Conservation (phyloP, 192 early-diverging fungal genomes). For the Phycomyces blakesleeanus region DNA sequence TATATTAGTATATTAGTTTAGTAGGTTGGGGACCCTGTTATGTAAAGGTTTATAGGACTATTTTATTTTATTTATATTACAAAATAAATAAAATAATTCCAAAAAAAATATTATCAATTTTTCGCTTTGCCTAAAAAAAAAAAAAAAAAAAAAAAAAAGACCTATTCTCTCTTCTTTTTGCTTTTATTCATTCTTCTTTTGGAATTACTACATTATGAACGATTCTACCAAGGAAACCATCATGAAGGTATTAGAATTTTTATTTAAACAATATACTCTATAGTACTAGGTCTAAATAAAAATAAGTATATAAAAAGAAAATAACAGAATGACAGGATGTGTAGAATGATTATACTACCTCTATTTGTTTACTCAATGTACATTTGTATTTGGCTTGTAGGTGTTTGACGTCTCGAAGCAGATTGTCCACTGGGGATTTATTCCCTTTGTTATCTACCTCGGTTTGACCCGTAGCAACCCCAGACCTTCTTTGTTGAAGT, state of each 20-base stretch:
- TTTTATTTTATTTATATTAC: slow-evolving; percentile 11
- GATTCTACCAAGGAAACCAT: slow-evolving; percentile 50
- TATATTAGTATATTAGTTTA: neutral
- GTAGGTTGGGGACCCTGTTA: neutral
- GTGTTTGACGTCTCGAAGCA: slow-evolving; percentile 50
- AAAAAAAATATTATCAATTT: too few relatives aligned
- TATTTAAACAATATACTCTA: too few relatives aligned
- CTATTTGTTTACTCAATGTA: too few relatives aligned
- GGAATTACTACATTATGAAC: slow-evolving; percentile 45
- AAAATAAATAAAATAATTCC: too few relatives aligned
- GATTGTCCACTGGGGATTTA: slow-evolving; percentile 58
- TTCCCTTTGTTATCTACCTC: slow-evolving; percentile 58
- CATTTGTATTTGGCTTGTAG: too few relatives aligned
- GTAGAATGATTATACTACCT: too few relatives aligned
- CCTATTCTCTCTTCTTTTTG: slow-evolving; percentile 8
- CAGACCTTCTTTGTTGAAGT: slow-evolving; percentile 36
- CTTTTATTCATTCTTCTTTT: neutral
- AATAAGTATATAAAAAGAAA: neutral
- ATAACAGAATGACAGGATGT: too few relatives aligned
- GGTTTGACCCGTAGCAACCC: slow-evolving; percentile 42
- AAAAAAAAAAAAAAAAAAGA: too few relatives aligned
- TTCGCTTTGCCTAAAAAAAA: too few relatives aligned
- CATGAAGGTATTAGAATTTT: slow-evolving; percentile 48
- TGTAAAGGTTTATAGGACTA: neutral
- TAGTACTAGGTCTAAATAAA: too few relatives aligned